A percentile compares a stretch with the other conserved stretches of the same genome.
Evolutionary conservation across 2,329 filamentous ascomycete species (phyloP).

Genomic region (Sporothrix brunneoviolacea): DNA sequence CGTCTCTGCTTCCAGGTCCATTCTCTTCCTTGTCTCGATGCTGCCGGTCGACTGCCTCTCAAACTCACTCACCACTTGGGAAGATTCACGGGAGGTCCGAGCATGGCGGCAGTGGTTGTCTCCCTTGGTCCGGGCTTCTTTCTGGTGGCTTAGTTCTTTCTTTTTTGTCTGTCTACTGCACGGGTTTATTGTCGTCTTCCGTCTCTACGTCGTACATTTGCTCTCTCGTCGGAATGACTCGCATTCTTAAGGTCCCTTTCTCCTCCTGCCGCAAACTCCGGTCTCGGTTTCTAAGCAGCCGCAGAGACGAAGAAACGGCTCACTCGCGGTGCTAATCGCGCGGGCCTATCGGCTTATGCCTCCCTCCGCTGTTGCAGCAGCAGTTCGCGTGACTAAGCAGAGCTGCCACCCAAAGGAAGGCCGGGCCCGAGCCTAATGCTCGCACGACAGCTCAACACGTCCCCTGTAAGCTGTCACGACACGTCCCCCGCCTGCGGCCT

Average conservation of each 20-base stretch:
- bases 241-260: background rate
- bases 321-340: background rate
- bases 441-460: too few relatives aligned
- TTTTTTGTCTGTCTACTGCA: too few relatives aligned
- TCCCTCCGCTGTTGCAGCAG: too few relatives aligned
- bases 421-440: too few relatives aligned
- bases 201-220: background rate
- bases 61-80: slow-evolving; percentile 47
- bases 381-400: background rate
- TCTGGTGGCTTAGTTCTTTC: too few relatives aligned
- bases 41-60: background rate
- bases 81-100: slow-evolving; percentile 46
- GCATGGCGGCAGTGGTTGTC: slow-evolving; percentile 35
- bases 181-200: too few relatives aligned
- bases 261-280: slow-evolving; percentile 10
- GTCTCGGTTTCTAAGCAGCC: slow-evolving; percentile 14
- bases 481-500: too few relatives aligned
- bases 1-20: background rate
- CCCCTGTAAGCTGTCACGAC: too few relatives aligned
- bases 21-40: background rate
- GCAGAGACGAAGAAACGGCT: background rate
- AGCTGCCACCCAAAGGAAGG: too few relatives aligned
- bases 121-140: too few relatives aligned
- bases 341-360: background rate
- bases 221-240: background rate